Base-by-base conservation (phyloP, 768 basidiomycete species). In the Suillus tomentosus region DNA sequence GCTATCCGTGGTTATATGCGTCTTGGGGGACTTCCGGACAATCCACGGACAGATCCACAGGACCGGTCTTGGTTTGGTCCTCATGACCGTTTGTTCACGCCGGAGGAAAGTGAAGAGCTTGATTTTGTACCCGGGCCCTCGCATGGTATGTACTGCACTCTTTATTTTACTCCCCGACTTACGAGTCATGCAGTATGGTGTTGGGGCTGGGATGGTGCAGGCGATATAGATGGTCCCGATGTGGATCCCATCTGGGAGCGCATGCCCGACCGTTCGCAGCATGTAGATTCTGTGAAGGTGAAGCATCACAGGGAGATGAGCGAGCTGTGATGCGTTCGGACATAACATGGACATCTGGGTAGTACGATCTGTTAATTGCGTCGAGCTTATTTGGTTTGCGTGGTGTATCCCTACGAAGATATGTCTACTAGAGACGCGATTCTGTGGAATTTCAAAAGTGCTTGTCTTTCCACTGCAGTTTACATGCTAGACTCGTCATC, bases 181-280 rank as follows among this genome's bases (percentile, higher is more conserved):
- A 22, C 40, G 53, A 11, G 42, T 65, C 56, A 1, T 34, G 47
- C 71, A 97, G 96, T 99, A 14, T 98, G 96, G 96, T 99, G 96
- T 74, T 98, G 96, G 96, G 96, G 96, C 22, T 99, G 96, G 96
- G 96, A 99, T 71, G 96, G 96, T 15, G 96, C 96, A 3, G 96
- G 96, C 22, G 96, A 99, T 73, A 84, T 99, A 27, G 96, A 98
- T 67, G 96, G 96, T 50, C 96, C 96, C 0, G 96, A 99, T 71
- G 94, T 99, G 7, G 96, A 99, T 70, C 96, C 96, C 7, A 91
- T 99, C 61, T 99, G 96, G 96, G 96, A 98, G 75, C 73, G 76
- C 40, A 90, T 91, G 88, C 79, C 91, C 5, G 85, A 90, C 66
- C 87, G 81, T 72, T 84, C 89, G 13, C 87, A 78, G 56, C 74